Base-by-base conservation (phyloP, 2,329 filamentous ascomycete species). In the Sarocladium kiliense region DNA sequence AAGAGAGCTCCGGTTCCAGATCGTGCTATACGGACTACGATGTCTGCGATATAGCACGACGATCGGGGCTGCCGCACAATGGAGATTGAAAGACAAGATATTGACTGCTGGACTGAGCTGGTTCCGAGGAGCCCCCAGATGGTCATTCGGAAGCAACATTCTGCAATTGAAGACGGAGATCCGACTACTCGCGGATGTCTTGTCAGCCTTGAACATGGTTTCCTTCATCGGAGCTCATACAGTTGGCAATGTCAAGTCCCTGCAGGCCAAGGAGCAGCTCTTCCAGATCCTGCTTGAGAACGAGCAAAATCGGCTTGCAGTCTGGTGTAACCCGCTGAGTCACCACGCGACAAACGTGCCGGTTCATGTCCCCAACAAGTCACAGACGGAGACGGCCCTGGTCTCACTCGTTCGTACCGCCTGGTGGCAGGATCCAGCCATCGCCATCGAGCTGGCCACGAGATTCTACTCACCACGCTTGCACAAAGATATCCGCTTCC, bases 61-160 rank as follows among this genome's bases (percentile, higher is more conserved):
- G 41, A 79, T 86, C 23, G 78, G 77, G n/a, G 68, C 76, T 18
- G 69, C 81, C 26, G 81, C 86, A 6, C 85, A 88, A 64, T 94
- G 89, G 86, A 85, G 87, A 57, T 76, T 97, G 36, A 97, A 96
- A 68, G 92, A 97, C 65, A 85, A 90, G 61, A 86, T 96, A 53
- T 71, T 99, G 36, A 92, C 91, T 5, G 91, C 91, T 27, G 92
- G 85, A 14, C 76, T 99, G 30, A 85, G 81, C 58, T 99, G 95
- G 95, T 99, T 99, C 71, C 83, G 79, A 37, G 82, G 86, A 61
- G 77, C 89, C 5, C 90, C 92, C 14, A 84, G 85, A 61, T 99
- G 94, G 93, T 96, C 94, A 0, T 97, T 94, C 70, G 94, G 94
- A 56, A 94, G 93, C 63, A 99, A 97, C 66, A 82, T 89, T 50